These are phyloP conservation scores for Excoecaria cochinchinensis DNA, from an alignment of 345 rosid genomes.

Conservation along the genomic window DNA sequence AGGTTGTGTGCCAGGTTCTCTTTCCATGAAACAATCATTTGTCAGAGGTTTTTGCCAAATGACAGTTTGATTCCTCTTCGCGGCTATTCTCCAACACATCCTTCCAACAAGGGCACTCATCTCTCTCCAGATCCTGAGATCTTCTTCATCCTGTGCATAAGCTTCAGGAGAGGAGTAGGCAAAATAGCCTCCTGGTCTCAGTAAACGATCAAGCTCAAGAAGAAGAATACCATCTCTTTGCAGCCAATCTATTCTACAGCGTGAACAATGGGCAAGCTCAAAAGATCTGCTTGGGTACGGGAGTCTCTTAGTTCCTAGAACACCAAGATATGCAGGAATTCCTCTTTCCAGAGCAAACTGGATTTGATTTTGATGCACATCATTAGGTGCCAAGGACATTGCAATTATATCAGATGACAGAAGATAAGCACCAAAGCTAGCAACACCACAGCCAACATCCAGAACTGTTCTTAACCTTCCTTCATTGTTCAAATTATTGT, in stretches of 20 bases:
- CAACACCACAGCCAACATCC: constrained; percentile 99
- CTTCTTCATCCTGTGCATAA: constrained; percentile 94
- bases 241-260: constrained; percentile 99
- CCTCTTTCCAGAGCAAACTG: constrained; percentile 99
- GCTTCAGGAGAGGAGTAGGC: constrained; percentile 99
- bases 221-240: constrained; percentile 98
- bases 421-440: constrained; percentile 96
- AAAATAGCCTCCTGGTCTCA: constrained; percentile 97
- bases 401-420: constrained; percentile 80
- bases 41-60: constrained; percentile 93
- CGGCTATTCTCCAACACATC: constrained; percentile 97
- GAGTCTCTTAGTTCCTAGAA: constrained; percentile 88
- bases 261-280: constrained; percentile 95
- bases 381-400: constrained; percentile 96
- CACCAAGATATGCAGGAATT: constrained; percentile 98
- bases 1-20: constrained; percentile 83
- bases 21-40: constrained; percentile 80
- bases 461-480: constrained; percentile 86
- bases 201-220: constrained; percentile 94
- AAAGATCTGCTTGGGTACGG: constrained; percentile 99
- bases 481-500: constrained; percentile 60
- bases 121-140: constrained; percentile 87
- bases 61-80: constrained; percentile 90
- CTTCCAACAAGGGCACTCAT: constrained; percentile 90
- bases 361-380: constrained; percentile 99